Conservation (phyloP, 495 filamentous ascomycete species). For the Saxophila tyrrhenica region DNA sequence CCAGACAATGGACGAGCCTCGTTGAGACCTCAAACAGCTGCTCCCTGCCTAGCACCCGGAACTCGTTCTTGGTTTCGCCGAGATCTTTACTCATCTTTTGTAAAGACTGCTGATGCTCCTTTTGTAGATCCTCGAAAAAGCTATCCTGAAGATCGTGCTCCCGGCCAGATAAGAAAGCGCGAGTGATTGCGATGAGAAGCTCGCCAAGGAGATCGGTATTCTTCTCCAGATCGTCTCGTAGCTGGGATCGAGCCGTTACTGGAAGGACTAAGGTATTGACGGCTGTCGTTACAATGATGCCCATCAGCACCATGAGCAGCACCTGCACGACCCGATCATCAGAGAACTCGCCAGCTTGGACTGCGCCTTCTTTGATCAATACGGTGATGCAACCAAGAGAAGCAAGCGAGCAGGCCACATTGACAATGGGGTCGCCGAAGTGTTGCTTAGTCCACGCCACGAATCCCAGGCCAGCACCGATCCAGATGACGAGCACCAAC, state of each 20-base stretch:
- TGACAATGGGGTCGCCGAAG: constrained; percentile 75
- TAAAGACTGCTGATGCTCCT: constrained; percentile 50
- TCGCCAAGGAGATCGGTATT: constrained; percentile 66
- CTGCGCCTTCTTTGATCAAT: constrained; percentile 80
- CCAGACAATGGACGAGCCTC: constrained; percentile 71
- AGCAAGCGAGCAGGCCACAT: constrained; percentile 79
- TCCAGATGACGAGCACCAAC: constrained; percentile 74
- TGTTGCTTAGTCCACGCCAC: constrained; percentile 89
- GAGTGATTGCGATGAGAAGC: constrained; percentile 72
- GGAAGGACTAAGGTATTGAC: constrained; percentile 73
- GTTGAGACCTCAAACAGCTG: constrained; percentile 69
- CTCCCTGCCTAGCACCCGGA: constrained; percentile 75
- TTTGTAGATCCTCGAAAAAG: constrained; percentile 52
- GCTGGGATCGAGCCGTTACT: constrained; percentile 61
- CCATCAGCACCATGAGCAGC: constrained; percentile 84
- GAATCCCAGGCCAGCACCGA: constrained; percentile 67
- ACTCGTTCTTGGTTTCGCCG: constrained; percentile 80
- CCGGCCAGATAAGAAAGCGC: constrained; percentile 73
- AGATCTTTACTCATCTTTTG: constrained; percentile 66
- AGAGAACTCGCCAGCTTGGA: constrained; percentile 69
- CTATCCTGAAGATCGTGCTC: constrained; percentile 60
- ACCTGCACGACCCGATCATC: constrained; percentile 77
- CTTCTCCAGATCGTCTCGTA: constrained; percentile 64
- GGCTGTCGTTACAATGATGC: constrained; percentile 58
- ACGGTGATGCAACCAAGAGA: constrained; percentile 88